Conservation (phyloP, 495 filamentous ascomycete species). For the Podospora pseudopauciseta region DNA sequence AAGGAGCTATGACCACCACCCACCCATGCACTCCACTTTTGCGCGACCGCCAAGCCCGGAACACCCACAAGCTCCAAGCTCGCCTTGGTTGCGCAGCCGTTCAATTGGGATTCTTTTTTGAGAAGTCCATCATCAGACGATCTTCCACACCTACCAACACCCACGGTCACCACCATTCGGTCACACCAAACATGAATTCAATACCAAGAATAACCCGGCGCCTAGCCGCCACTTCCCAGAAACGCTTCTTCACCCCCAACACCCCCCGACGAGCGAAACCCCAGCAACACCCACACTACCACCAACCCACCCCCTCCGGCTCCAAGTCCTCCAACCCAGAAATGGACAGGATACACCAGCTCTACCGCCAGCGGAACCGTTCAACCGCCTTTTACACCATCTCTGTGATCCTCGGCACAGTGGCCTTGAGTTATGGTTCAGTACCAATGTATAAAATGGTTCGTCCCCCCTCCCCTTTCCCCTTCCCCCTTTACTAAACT, state of each 20-base stretch:
- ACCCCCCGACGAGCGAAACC: constrained; percentile 15
- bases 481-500: constrained; percentile 2
- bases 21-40: neutral
- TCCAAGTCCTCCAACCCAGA: constrained; percentile 13
- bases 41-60: neutral
- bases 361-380: constrained; percentile 56
- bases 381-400: constrained; percentile 69
- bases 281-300: constrained; percentile 10
- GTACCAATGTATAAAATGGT: constrained; percentile 99
- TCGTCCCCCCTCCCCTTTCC: constrained; percentile 2
- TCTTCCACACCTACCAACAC: neutral
- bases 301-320: constrained; percentile 28
- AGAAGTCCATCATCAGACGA: constrained; percentile 1
- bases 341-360: constrained; percentile 54
- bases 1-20: neutral
- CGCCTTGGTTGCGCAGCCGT: neutral
- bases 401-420: constrained; percentile 82
- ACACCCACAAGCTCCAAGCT: neutral
- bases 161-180: neutral
- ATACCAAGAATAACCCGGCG: constrained; percentile 22
- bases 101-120: neutral
- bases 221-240: constrained; percentile 9
- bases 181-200: constrained; percentile 20
- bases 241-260: constrained; percentile 26
- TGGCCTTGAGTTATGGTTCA: constrained; percentile 89